Percentiles rank a stretch among this genome's conserved stretches.
These are phyloP conservation scores for Termitomyces sp. DNA, from an alignment of 768 basidiomycete genomes.

Conservation along the genomic window DNA sequence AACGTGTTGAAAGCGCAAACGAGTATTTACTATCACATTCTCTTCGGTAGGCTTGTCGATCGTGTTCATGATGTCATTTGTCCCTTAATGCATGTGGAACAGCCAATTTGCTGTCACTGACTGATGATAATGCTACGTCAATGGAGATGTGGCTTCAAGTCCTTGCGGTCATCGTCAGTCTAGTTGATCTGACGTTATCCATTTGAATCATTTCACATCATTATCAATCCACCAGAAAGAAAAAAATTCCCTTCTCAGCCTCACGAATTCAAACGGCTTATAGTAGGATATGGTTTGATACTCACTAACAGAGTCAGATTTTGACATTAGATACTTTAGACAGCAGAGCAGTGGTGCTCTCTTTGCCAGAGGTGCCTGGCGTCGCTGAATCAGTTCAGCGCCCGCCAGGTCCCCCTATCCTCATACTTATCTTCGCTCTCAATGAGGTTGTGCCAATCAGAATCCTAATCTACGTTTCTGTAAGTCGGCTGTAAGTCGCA, in stretches of 20 bases:
- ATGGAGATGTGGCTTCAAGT: constrained; percentile 34
- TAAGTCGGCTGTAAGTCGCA: constrained; percentile 27
- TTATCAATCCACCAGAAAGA: constrained; percentile 24
- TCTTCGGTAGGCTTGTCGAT: constrained; percentile 30
- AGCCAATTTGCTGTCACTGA: not conserved
- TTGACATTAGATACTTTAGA: not conserved
- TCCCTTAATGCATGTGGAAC: constrained; percentile 12
- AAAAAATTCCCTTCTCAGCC: too few relatives aligned
- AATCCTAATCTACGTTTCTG: constrained; percentile 46
- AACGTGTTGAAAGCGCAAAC: too few relatives aligned
- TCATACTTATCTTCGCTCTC: constrained; percentile 48
- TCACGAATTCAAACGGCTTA: too few relatives aligned
- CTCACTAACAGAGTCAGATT: not conserved
- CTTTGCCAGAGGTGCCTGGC: not conserved
- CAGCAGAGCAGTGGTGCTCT: too few relatives aligned
- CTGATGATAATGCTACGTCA: constrained; percentile 14
- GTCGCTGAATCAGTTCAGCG: not conserved
- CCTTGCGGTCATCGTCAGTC: constrained; percentile 33
- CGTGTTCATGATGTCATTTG: constrained; percentile 30
- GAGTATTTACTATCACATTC: too few relatives aligned
- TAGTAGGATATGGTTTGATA: not conserved
- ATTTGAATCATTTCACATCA: constrained; percentile 11
- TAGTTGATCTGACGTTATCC: not conserved
- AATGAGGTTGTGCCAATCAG: constrained; percentile 38
- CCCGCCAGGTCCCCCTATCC: constrained; percentile 37